Conservation (phyloP, 495 filamentous ascomycete genomes). For the Collariella sp. region DNA sequence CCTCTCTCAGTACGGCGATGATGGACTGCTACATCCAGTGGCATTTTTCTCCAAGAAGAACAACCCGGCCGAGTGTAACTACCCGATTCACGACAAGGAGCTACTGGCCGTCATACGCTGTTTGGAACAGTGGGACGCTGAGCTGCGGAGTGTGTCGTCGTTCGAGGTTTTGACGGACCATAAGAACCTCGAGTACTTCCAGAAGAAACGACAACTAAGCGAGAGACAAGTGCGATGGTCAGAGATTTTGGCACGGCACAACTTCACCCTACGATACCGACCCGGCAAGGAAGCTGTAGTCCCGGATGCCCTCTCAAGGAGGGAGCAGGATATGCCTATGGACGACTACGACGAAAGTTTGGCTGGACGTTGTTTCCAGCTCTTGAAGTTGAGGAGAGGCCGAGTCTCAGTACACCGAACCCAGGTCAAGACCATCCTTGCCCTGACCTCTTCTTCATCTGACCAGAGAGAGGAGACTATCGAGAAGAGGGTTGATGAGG, state of each 20-base stretch:
- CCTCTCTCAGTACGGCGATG: background rate
- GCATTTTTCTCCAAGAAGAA: background rate
- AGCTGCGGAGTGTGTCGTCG: background rate
- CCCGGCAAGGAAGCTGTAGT: background rate
- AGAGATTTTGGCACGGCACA: background rate
- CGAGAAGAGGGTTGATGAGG: background rate
- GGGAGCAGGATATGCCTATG: background rate
- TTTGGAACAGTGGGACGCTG: background rate
- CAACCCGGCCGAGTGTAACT: background rate
- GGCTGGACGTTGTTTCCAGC: background rate
- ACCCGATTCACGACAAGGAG: slow-evolving; percentile 2
- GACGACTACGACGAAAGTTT: background rate
- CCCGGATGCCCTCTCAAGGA: background rate
- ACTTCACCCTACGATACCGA: background rate
- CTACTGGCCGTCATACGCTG: background rate
- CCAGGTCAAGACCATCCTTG: background rate
- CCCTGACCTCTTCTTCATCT: too few species aligned
- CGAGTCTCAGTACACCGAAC: background rate
- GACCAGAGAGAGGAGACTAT: too few species aligned
- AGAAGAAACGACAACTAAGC: background rate
- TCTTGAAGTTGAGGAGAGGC: background rate
- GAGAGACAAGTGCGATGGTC: background rate
- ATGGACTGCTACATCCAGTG: background rate
- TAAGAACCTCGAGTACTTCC: background rate
- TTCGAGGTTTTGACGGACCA: background rate